phyloP scores from a whole-genome alignment of 129 eudicot genomes.

The Helianthus tuberosus region DNA sequence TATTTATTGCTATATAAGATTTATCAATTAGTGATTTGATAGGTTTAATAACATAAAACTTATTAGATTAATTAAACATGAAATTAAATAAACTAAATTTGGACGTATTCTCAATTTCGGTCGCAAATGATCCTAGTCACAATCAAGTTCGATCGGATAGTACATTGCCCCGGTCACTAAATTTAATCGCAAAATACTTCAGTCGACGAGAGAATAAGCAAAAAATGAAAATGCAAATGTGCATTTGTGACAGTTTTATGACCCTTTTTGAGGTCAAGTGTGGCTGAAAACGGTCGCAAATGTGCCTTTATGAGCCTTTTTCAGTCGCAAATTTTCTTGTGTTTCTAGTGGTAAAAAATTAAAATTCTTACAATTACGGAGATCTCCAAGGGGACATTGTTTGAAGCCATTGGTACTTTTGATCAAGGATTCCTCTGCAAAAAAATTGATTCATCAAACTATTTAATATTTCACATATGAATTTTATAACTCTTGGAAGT shows the following conservation, averaged over 20 bases:
- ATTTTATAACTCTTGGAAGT: neutral
- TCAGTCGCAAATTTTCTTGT: neutral
- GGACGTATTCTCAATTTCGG: neutral
- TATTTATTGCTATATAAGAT: neutral
- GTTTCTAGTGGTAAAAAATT: neutral
- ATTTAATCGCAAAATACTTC: neutral
- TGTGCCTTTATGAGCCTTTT: neutral
- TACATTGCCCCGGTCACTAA: neutral
- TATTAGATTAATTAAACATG: neutral
- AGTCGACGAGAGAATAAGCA: neutral
- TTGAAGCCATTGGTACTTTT: constrained; percentile 52
- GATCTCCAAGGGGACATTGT: constrained; percentile 45
- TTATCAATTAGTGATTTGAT: neutral
- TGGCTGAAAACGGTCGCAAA: neutral
- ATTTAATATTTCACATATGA: neutral
- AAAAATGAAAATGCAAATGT: too few species aligned
- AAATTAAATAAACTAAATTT: neutral
- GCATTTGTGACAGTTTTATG: too few species aligned
- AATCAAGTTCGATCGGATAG: neutral
- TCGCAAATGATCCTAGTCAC: neutral
- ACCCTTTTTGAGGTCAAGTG: too few species aligned
- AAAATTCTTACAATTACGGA: constrained; percentile 43
- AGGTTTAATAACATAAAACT: neutral
- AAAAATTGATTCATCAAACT: constrained; percentile 11
- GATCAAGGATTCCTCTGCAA: constrained; percentile 48